Percentiles rank a stretch among this genome's conserved stretches.
Evolutionary conservation across 129 eudicot genomes (phyloP).

Genomic region (Lactuca sativa): DNA sequence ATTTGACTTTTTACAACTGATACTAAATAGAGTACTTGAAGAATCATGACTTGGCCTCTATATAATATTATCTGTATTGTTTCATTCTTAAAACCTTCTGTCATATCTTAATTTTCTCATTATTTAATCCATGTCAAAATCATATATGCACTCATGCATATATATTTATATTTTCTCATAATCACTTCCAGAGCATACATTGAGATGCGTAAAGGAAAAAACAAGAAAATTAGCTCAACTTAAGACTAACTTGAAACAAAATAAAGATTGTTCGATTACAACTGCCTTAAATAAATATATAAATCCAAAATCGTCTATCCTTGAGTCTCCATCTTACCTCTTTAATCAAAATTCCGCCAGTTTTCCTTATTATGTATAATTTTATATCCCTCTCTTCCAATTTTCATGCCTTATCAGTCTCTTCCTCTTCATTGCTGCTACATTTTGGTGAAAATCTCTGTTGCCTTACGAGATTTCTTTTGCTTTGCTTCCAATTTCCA

Average conservation of each 20-base stretch:
- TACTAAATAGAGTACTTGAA: too few relatives aligned
- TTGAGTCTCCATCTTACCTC: background rate
- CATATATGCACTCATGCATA: background rate
- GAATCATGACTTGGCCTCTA: too few relatives aligned
- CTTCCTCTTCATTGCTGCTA: constrained; percentile 5
- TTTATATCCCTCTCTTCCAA: background rate
- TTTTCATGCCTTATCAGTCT: constrained; percentile 10
- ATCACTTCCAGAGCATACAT: background rate
- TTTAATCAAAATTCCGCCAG: background rate
- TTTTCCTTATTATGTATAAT: constrained; percentile 2
- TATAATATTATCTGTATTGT: too few relatives aligned
- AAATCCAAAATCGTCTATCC: background rate
- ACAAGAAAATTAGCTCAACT: constrained; percentile 18
- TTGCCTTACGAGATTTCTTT: constrained; percentile 20
- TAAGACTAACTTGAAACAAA: constrained; percentile 16
- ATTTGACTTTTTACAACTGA: too few relatives aligned
- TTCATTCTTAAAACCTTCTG: too few relatives aligned
- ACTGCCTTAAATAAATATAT: background rate
- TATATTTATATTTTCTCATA: background rate
- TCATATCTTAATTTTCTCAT: too few relatives aligned
- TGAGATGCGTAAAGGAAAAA: background rate
- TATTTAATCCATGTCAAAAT: too few relatives aligned
- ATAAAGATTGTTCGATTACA: background rate
- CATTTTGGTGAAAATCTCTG: background rate
- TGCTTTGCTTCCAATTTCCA: background rate